Percentiles rank a stretch among this genome's conserved stretches.
phyloP scores from a whole-genome alignment of 2,329 filamentous ascomycete species.

The Neofusicoccum sp. region DNA sequence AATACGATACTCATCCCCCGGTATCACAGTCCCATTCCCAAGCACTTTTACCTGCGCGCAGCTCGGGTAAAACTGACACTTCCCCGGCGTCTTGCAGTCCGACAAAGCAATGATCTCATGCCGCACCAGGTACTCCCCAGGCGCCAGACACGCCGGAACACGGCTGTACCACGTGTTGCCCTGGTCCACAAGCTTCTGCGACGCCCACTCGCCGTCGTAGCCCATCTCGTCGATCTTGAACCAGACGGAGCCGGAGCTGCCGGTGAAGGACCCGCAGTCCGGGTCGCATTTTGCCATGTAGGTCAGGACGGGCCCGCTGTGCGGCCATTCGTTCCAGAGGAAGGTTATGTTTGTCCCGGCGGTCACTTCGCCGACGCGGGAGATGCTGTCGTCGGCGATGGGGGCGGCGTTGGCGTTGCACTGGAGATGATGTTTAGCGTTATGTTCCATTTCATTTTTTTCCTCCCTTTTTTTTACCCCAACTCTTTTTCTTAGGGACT shows the following conservation, averaged over 20 bases:
- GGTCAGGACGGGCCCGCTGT: constrained; percentile 40
- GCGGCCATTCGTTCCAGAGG: constrained; percentile 41
- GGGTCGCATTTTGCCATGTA: constrained; percentile 39
- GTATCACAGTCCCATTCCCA: constrained; percentile 9
- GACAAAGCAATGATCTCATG: constrained; percentile 44
- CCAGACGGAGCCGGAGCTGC: constrained; percentile 42
- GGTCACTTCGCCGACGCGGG: constrained; percentile 29
- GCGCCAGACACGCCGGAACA: constrained; percentile 29
- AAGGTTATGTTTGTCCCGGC: constrained; percentile 40
- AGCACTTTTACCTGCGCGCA: constrained; percentile 41
- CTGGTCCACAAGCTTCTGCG: constrained; percentile 25
- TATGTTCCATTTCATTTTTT: background rate
- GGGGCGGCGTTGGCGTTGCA: constrained; percentile 3
- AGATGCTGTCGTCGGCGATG: constrained; percentile 28
- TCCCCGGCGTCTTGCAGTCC: constrained; percentile 42
- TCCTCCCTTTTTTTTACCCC: background rate
- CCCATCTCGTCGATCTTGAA: constrained; percentile 44
- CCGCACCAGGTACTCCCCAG: constrained; percentile 47
- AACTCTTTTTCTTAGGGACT: background rate
- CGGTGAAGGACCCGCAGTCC: constrained; percentile 30
- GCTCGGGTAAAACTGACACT: constrained; percentile 47
- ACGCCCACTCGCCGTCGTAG: constrained; percentile 36
- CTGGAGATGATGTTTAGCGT: background rate
- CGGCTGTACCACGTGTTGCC: constrained; percentile 24
- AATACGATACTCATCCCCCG: background rate